Conservation (phyloP, 768 basidiomycete species). For the Porpolomopsis calyptriformis region DNA sequence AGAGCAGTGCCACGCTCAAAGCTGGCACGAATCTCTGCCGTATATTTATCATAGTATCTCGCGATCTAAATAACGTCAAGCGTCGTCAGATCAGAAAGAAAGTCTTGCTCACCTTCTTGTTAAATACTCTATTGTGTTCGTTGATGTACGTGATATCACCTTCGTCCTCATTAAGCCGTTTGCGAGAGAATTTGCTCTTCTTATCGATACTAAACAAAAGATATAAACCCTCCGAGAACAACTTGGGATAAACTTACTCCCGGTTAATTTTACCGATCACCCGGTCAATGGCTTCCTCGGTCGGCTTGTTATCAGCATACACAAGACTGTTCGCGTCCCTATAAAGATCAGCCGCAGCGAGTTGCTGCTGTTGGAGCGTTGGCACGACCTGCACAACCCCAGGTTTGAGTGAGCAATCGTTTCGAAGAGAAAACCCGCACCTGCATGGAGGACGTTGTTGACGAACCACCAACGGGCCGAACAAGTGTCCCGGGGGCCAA, state of each 20-base stretch:
- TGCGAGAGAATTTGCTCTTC: constrained; percentile 82
- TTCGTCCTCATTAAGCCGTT: constrained; percentile 81
- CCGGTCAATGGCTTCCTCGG: constrained; percentile 89
- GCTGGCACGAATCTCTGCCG: constrained; percentile 89
- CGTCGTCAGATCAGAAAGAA: constrained; percentile 1
- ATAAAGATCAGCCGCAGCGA: constrained; percentile 76
- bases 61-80: constrained; percentile 49
- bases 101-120: constrained; percentile 66
- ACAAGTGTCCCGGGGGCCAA: constrained; percentile 58
- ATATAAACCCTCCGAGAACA: not conserved
- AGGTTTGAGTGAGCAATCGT: constrained; percentile 7
- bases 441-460: constrained; percentile 22
- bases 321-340: constrained; percentile 87
- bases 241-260: constrained; percentile 52
- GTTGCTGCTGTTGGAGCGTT: constrained; percentile 50
- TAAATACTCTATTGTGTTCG: constrained; percentile 94
- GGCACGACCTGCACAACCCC: constrained; percentile 32
- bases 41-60: constrained; percentile 95
- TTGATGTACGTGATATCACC: constrained; percentile 99
- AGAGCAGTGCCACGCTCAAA: constrained; percentile 96
- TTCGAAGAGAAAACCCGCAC: constrained; percentile 17
- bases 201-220: constrained; percentile 61
- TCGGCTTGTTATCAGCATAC: constrained; percentile 92
- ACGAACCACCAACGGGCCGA: not conserved
- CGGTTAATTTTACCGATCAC: constrained; percentile 85